A percentile compares a stretch with the other conserved stretches of the same genome.
These are phyloP conservation scores for Aureoboletus auriporus DNA, from an alignment of 768 basidiomycete genomes.

Conservation along the genomic window DNA sequence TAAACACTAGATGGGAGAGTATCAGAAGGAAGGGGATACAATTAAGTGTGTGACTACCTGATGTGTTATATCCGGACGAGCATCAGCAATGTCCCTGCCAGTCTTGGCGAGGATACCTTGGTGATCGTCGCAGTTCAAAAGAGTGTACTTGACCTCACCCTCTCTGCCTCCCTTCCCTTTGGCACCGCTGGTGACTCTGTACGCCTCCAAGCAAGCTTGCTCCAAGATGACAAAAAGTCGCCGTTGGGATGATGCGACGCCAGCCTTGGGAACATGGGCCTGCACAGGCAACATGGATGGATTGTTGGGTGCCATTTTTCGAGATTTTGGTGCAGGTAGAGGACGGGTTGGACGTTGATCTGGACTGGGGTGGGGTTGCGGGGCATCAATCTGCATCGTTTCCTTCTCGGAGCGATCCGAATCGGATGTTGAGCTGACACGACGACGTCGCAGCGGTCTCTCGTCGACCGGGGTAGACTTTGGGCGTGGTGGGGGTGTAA, in stretches of 20 bases:
- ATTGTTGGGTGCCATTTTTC: conserved; percentile 57
- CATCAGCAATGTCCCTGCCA: conserved; percentile 96
- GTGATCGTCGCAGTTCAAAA: conserved; percentile 98
- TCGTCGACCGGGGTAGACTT: conserved; percentile 70
- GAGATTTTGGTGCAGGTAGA: conserved; percentile 51
- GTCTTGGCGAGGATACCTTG: conserved; percentile 98
- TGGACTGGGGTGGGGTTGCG: conserved; percentile 13
- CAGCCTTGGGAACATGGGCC: conserved; percentile 61
- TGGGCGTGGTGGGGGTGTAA: conserved; percentile 60
- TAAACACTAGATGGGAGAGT: conserved; percentile 66
- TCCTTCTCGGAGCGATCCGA: conserved; percentile 33
- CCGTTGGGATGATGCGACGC: conserved; percentile 39
- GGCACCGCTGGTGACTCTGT: conserved; percentile 67
- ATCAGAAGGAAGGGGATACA: conserved; percentile 1
- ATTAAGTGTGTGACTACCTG: conserved; percentile 56
- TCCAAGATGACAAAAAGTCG: conserved; percentile 87
- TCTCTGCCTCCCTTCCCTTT: conserved; percentile 50
- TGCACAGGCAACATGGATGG: conserved; percentile 81
- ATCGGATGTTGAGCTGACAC: conserved; percentile 37
- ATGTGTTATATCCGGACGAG: conserved; percentile 98
- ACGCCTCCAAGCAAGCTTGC: conserved; percentile 94
- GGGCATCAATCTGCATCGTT: conserved; percentile 30
- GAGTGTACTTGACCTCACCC: conserved; percentile 90
- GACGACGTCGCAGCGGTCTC: conserved; percentile 45
- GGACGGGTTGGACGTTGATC: conserved; percentile 59